Conservation (phyloP, 768 basidiomycete species). For the Crassisporium funariophilum region DNA sequence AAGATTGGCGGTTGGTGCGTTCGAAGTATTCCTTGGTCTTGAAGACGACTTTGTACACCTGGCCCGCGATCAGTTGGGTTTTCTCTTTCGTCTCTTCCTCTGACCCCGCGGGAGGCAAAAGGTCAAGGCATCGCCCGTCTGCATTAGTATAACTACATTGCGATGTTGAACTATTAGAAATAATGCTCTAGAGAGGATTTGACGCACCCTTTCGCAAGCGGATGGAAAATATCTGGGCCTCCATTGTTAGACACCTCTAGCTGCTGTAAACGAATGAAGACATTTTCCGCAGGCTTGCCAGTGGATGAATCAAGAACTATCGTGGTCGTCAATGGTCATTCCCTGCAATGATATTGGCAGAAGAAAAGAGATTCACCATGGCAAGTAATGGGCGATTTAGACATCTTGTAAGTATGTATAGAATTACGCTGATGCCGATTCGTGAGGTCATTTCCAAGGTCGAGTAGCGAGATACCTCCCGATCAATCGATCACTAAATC, state of each 20-base stretch:
- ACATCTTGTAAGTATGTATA: no score
- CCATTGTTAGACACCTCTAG: slow-evolving; percentile 37
- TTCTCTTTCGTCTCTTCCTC: slow-evolving; percentile 43
- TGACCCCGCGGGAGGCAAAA: slow-evolving; percentile 61
- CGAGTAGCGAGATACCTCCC: not conserved
- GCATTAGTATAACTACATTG: slow-evolving; percentile 38
- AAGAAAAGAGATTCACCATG: slow-evolving; percentile 56
- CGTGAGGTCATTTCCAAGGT: not conserved
- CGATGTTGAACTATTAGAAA: slow-evolving; percentile 3
- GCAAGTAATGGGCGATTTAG: slow-evolving; percentile 85
- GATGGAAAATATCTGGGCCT: slow-evolving; percentile 48
- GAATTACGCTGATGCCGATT: no score
- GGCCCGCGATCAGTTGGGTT: slow-evolving; percentile 53
- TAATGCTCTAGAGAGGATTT: slow-evolving; percentile 2
- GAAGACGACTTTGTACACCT: slow-evolving; percentile 83
- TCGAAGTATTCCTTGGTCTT: slow-evolving; percentile 84
- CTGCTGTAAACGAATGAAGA: slow-evolving; percentile 64
- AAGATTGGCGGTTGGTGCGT: slow-evolving; percentile 59
- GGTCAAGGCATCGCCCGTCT: slow-evolving; percentile 80
- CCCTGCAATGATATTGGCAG: not conserved
- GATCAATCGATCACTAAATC: no score
- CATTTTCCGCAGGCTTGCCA: slow-evolving; percentile 78
- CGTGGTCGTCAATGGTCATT: not conserved
- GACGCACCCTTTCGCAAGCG: slow-evolving; percentile 61
- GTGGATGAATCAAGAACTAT: slow-evolving; percentile 84